Evolutionary conservation across 108 stramenopile species (phyloP), one percentile per base, ranked within the genome.

Genomic region (Cyclostephanos tholiformis): DNA sequence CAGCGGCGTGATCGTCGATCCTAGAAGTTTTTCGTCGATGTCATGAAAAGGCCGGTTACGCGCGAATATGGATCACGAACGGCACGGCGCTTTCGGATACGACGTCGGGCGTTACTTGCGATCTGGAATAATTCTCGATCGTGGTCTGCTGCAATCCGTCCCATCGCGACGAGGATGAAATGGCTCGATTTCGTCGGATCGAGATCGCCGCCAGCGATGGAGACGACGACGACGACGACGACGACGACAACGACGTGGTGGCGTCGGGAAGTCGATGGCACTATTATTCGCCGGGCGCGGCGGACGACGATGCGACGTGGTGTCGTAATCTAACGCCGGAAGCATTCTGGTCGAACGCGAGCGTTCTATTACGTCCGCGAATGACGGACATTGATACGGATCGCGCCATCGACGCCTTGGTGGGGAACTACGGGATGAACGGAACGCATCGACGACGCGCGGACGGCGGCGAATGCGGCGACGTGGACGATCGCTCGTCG

Each of bases 271-370:
- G 12, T 1, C 53, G 26, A 2, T 74, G 75, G 5, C 85, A 80
- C 50, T 85, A 75, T 46, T 88, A 92, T 56, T 81, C 78, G 6
- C 85, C 88, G 36, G 91, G 91, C 43, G 86, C 87, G 32, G 91
- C 88, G 26, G 92, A 93, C 67, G 92, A 93, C 60, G 84, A 93
- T 39, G 90, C 88, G 43, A 69, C 86, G 19, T 93, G 90, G 90
- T 76, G 88, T 25, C 63, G 83, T 11, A 57, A 74, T 9, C 32
- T 91, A 35, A 87, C 92, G 10, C 84, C 86, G 41, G 51, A 78
- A 6, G 14, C 87, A 22, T 91, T 91, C 72, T 91, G 92, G 92
- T 62, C 55, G 30, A 46, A 91, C 38, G 53, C 67, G 0, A 57
- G 79, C 8, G 44, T 39, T 0, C 22, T 79, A 26, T 39, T 79